phyloP scores from a whole-genome alignment of 805 yeast genomes.

The Saccharomyces kudriavzevii region DNA sequence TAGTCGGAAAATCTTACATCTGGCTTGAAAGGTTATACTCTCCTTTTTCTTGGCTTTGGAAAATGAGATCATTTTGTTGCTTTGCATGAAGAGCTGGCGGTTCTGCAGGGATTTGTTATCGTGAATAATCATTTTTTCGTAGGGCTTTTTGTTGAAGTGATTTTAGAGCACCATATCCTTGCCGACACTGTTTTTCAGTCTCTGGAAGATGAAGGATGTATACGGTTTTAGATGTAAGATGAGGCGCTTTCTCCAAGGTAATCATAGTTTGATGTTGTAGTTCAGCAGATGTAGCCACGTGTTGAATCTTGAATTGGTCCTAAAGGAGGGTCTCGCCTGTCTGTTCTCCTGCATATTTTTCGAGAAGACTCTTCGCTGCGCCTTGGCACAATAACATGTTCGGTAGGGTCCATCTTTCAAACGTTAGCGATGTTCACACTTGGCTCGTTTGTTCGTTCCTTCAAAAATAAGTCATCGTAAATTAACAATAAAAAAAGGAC shows the following conservation, averaged over 20 bases:
- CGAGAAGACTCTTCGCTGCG: not conserved
- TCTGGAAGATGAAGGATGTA: not conserved
- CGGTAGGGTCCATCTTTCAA: not conserved
- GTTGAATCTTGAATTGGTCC: not conserved
- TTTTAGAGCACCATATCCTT: not conserved
- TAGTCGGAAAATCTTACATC: not conserved
- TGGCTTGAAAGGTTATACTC: not conserved
- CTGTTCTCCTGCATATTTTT: not conserved
- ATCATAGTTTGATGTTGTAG: not conserved
- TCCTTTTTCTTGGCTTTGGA: not conserved
- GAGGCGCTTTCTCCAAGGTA: not conserved
- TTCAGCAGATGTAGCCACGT: not conserved
- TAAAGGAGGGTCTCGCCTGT: not conserved
- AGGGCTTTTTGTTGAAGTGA: not conserved
- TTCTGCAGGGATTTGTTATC: not conserved
- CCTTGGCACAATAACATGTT: not conserved
- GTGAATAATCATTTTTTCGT: not conserved
- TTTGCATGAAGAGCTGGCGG: not conserved
- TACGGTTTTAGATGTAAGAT: not conserved
- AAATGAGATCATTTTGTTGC: not conserved
- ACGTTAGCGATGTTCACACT: not conserved
- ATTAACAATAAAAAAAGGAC: not conserved
- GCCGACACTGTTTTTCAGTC: not conserved
- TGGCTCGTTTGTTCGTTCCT: not conserved
- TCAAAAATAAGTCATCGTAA: not conserved